Conservation (phyloP, 2,329 filamentous ascomycete species). For the Colletotrichum sp. region DNA sequence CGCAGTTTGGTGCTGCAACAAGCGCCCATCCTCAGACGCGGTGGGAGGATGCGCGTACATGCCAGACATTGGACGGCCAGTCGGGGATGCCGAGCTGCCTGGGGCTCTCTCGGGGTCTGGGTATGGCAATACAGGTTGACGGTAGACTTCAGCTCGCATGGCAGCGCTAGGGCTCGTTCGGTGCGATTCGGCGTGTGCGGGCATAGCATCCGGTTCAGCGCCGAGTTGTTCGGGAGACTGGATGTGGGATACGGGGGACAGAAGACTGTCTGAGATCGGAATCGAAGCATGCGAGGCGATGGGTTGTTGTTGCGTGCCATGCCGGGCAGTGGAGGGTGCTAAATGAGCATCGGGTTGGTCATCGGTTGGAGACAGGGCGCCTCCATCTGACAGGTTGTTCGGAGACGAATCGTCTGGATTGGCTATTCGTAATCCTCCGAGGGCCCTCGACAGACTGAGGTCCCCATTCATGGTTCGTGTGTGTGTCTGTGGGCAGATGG, state of each 20-base stretch:
- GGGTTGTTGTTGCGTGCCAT: background rate
- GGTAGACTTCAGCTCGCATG: conserved; percentile 13
- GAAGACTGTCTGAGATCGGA: background rate
- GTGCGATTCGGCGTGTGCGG: conserved; percentile 25
- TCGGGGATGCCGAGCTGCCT: background rate
- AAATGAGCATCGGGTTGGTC: conserved; percentile 21
- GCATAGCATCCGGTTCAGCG: conserved; percentile 30
- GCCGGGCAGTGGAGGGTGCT: background rate
- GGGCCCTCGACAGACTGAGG: conserved; percentile 87
- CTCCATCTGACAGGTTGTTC: background rate
- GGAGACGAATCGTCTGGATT: conserved; percentile 72
- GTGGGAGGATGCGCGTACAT: conserved; percentile 27
- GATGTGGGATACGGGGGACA: background rate
- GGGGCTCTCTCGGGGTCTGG: conserved; percentile 4
- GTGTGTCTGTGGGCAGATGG: background rate
- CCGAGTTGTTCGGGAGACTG: background rate
- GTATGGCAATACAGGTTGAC: conserved; percentile 4
- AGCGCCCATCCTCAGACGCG: conserved; percentile 24
- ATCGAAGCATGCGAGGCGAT: background rate
- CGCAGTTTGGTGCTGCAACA: conserved; percentile 51
- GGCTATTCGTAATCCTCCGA: conserved; percentile 94
- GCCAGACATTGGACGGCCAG: conserved; percentile 11
- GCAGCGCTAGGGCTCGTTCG: conserved; percentile 11
- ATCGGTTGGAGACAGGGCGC: conserved; percentile 32
- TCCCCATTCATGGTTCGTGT: conserved; percentile 80